Evolutionary conservation across 2,329 filamentous ascomycete genomes (phyloP), one percentile per base, ranked within the genome.

Genomic region (Geosmithia flava): DNA sequence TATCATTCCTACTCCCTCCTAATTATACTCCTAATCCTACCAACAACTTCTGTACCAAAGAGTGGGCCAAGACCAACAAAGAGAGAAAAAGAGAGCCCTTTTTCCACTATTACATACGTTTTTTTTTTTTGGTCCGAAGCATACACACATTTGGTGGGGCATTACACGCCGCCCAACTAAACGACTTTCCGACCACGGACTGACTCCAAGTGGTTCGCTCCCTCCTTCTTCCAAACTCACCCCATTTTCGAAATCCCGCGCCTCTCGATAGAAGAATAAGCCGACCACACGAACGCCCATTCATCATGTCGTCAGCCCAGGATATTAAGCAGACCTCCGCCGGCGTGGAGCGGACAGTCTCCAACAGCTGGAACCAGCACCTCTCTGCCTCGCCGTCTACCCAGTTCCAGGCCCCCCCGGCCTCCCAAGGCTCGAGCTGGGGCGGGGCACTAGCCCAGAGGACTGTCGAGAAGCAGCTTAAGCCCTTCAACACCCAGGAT

Each of bases 401-500:
- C 44, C 80, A 80, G 47, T 90, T 93, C 65, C 76, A 85, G 20
- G 33, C 16, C 8, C 23, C 47, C n/a, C 60, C 89, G 85, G 54
- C 85, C 60, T 90, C 86, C 54, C 83, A 83, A 33, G 70, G 80
- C 37, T 75, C 81, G 50, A 84, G 81, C 68, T 76, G 76, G 68
- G 62, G 71, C 42, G 64, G 74, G 54, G 66, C 68, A 53, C 47
- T 65, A 33, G 53, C 64, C 44, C 62, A 55, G 44, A 59, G 61
- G 42, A 42, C 47, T 16, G 20, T 68, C 55, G 54, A 68, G 62
- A 96, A 95, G 69, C 84, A 84, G 56, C 71, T 98, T 56, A 96
- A 96, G 71, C 93, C 93, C 16, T 98, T 98, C 69, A 84, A 91
- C 62, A 93, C 89, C 20, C 82, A 91, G 61, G 91, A 97, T 62